Evolutionary conservation across 495 filamentous ascomycete genomes (phyloP).

Genomic region (Aspergillus carlsbadensis): DNA sequence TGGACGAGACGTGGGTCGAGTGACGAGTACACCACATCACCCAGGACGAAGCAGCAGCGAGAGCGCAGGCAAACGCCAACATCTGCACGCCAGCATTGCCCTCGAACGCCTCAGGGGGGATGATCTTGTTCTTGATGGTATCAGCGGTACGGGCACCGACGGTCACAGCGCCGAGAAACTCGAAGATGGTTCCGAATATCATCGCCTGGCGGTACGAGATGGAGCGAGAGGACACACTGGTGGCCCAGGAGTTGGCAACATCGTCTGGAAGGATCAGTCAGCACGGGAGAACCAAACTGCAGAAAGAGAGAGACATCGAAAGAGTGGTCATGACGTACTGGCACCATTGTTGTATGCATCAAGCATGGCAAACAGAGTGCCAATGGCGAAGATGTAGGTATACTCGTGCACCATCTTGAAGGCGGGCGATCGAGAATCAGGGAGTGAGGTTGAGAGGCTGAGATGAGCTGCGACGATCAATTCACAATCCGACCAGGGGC

Average conservation of each 20-base stretch:
- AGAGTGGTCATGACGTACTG: too few species aligned
- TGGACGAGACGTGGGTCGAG: slow-evolving; percentile 62
- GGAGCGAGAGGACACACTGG: slow-evolving; percentile 67
- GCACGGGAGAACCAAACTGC: not conserved
- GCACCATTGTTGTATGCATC: slow-evolving; percentile 72
- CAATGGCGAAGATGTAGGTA: slow-evolving; percentile 72
- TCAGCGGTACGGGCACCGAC: slow-evolving; percentile 60
- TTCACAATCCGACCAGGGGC: not conserved
- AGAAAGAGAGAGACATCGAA: too few species aligned
- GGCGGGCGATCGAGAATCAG: not conserved
- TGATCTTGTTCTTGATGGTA: slow-evolving; percentile 62
- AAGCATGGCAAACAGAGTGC: slow-evolving; percentile 72
- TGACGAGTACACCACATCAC: slow-evolving; percentile 63
- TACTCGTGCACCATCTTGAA: slow-evolving; percentile 55
- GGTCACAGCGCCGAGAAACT: slow-evolving; percentile 58
- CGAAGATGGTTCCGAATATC: slow-evolving; percentile 64
- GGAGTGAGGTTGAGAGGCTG: not conserved
- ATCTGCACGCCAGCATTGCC: slow-evolving; percentile 58
- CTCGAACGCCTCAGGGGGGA: slow-evolving; percentile 47
- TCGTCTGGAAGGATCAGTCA: slow-evolving; percentile 47
- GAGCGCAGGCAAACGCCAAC: slow-evolving; percentile 58
- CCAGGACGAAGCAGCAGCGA: slow-evolving; percentile 54
- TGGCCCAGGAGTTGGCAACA: slow-evolving; percentile 77
- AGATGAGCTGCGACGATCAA: not conserved
- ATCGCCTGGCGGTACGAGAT: slow-evolving; percentile 67